A percentile compares a stretch with the other conserved stretches of the same genome.
Conservation (phyloP, 441 rosid genomes). For the Euphorbia celastroides region DNA sequence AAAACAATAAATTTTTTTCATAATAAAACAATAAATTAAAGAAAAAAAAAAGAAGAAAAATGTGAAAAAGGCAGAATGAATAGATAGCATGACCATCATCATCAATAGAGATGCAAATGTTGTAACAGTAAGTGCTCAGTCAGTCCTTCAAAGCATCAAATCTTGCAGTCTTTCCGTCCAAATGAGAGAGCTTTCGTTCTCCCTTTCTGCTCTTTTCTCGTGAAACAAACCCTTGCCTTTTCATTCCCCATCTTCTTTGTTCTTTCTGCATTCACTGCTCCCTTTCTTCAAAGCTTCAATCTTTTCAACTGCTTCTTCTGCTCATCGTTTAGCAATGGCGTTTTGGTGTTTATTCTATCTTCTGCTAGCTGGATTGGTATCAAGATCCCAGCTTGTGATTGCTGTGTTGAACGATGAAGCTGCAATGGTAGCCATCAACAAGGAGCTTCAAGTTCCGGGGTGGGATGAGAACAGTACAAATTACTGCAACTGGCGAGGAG, state of each 20-base stretch:
- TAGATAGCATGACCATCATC: too few relatives aligned
- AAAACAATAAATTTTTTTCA: too few relatives aligned
- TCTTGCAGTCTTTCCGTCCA: not conserved
- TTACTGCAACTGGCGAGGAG: constrained; percentile 76
- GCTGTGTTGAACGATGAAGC: constrained; percentile 51
- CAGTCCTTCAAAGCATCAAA: constrained; percentile 22
- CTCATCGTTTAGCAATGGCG: constrained; percentile 32
- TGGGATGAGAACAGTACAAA: constrained; percentile 67
- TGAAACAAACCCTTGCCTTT: constrained; percentile 25
- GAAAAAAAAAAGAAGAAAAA: not conserved
- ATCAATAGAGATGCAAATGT: not conserved
- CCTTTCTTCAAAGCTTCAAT: constrained; percentile 22
- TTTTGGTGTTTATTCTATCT: constrained; percentile 33
- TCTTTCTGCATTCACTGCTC: constrained; percentile 16
- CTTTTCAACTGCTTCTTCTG: not conserved
- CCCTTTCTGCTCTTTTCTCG: constrained; percentile 48
- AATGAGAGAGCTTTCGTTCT: constrained; percentile 24
- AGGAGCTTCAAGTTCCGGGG: constrained; percentile 68
- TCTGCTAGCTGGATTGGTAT: constrained; percentile 47
- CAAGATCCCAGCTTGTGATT: constrained; percentile 35
- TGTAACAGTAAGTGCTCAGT: not conserved
- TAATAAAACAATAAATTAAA: too few relatives aligned
- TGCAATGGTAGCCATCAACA: constrained; percentile 55
- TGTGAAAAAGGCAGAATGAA: not conserved
- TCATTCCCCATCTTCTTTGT: not conserved